Evolutionary conservation across 129 eudicot species (phyloP).

Genomic region (Tanacetum coccineum): DNA sequence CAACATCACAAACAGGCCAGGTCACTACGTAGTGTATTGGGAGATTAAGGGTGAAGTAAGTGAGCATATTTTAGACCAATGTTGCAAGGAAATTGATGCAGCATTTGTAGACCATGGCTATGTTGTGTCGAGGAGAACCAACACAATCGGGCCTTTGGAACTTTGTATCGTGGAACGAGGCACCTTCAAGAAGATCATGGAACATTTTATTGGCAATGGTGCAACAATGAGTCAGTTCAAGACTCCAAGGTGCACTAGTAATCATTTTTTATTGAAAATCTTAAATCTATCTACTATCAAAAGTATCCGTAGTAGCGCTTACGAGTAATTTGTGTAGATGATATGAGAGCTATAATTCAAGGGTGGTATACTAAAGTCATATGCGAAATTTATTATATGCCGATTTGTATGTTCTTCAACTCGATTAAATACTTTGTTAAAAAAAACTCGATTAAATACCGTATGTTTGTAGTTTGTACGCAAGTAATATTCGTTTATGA

Average conservation of each 20-base stretch:
- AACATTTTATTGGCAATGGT: slow-evolving; percentile 66
- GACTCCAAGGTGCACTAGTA: slow-evolving; percentile 89
- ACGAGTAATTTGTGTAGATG: slow-evolving; percentile 28
- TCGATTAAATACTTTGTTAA: background rate
- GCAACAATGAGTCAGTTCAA: slow-evolving; percentile 88
- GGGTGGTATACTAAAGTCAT: background rate
- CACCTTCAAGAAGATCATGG: slow-evolving; percentile 74
- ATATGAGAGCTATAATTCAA: background rate
- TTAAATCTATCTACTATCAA: slow-evolving; percentile 46
- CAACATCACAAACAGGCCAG: slow-evolving; percentile 50
- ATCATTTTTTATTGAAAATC: slow-evolving; percentile 45
- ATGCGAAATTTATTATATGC: background rate
- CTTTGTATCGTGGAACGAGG: slow-evolving; percentile 77
- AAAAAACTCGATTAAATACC: too few relatives aligned
- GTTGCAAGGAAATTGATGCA: slow-evolving; percentile 74
- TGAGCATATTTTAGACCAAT: slow-evolving; percentile 40
- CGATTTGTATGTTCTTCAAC: slow-evolving; percentile 5
- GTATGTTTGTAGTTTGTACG: too few relatives aligned
- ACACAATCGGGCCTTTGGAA: slow-evolving; percentile 70
- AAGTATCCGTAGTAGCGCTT: slow-evolving; percentile 64
- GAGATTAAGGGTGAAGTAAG: slow-evolving; percentile 70
- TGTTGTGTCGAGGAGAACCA: slow-evolving; percentile 65
- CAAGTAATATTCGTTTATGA: too few relatives aligned
- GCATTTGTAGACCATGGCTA: slow-evolving; percentile 80
- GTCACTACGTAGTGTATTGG: slow-evolving; percentile 85